Evolutionary conservation across 2,329 filamentous ascomycete genomes (phyloP), one percentile per base, ranked within the genome.

Genomic region (Thermoascus crustaceus): DNA sequence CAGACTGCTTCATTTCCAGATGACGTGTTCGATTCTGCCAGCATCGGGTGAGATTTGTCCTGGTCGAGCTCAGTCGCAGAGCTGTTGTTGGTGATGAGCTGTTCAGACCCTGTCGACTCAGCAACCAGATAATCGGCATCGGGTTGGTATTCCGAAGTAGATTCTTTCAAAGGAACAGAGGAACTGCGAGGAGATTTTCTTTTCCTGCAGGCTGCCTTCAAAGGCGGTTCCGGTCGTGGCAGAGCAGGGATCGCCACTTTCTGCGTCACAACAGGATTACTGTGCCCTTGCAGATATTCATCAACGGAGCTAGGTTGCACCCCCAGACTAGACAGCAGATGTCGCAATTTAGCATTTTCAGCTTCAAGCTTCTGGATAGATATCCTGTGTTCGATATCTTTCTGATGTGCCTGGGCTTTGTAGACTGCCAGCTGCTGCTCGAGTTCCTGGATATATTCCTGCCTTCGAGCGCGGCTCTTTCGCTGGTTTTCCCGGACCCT

Each of bases 401-500:
- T 50, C 18, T 46, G 50, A 7, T 52, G 49, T 1, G 48, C 44
- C 29, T 55, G 42, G 32, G 53, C 45, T 34, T 61, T 49, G 16
- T 40, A 48, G 2, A 21, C 32, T 0, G 47, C 47, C 13, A 62
- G 38, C 23, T 52, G 54, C 35, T 59, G 49, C 34, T 61, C 56
- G 9, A 62, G 38, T 19, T 61, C 57, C n/a, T 50, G 54, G 25
- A 54, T 48, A 37, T 61, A 49, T 36, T 60, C 55, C 37, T 60
- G 59, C 32, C 50, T 54, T 26, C 49, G 46, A 3, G 59, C 57
- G 23, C 59, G 50, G 32, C 58, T 60, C 29, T 51, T 60, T 21
- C 59, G 58, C 35, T 62, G 59, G 21, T 61, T 62, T 19, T 61
- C 58, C 11, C 59, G 45, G 19, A 62, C 47, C 17, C 58, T 54